Base-by-base conservation (phyloP, 2,329 filamentous ascomycete species). In the Sclerotinia glacialis region DNA sequence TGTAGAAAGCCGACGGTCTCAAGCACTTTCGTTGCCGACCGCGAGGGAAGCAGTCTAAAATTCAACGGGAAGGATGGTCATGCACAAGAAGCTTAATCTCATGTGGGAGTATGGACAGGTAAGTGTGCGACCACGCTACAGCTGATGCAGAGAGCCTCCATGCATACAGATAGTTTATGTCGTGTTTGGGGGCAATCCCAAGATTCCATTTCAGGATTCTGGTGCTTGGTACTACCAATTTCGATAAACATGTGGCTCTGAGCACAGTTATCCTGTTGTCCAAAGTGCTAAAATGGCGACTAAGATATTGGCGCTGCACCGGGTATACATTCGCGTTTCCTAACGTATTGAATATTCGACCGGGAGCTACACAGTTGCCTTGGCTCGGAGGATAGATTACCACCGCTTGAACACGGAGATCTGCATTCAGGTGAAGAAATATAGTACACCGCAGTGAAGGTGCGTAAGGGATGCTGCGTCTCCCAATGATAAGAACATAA, bases 131-230 rank as follows among this genome's bases (percentile, higher is more conserved):
- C 47, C 18, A 50, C 14, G 34, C 44, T 37, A 28, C 31, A 34
- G 28, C 26, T 46, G 56, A 61, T 64, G 64, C 46, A 53, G 21
- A 26, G 46, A 61, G 64, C 55, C 64, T 61, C 42, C 2, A 49
- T 54, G 64, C 64, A 61, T 65, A 53, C 3, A 37, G 7, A 21
- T 61, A 37, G 26, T 44, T 26, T 26, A 50, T 66, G 55, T 21
- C 42, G 47, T 47, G 28, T 26, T 21, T 44, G 26, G 31, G 28
- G 31, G 44, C 5, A 44, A 49, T 34, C 37, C 31, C 31, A 49
- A 50, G n/a, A 21, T 49, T 60, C 14, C n/a, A 40, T 12, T 61
- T 40, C 16, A 23, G 31, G 31, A 5, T 58, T 44, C 8, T 21
- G 31, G 58, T 49, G 31, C 44, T 37, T 40, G 58, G 46, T 61